phyloP scores from a whole-genome alignment of 805 yeast species.

The Yueomyces sinensis region DNA sequence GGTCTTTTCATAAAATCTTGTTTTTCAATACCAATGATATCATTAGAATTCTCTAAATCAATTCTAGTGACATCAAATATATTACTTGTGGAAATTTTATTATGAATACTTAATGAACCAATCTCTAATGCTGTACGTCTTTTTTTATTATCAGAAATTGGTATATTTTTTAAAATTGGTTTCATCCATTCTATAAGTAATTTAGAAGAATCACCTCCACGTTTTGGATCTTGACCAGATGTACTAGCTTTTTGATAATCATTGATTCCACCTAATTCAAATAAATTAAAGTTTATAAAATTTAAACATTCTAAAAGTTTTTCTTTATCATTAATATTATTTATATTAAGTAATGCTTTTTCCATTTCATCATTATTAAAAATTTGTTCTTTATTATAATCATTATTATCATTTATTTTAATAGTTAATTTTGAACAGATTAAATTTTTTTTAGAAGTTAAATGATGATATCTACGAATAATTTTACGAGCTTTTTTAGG shows the following conservation, averaged over 20 bases:
- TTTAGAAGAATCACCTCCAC: slow-evolving; percentile 92
- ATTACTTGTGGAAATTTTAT: slow-evolving; percentile 49
- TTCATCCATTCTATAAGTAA: slow-evolving; percentile 62
- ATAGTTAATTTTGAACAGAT: slow-evolving; percentile 25
- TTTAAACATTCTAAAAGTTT: slow-evolving; percentile 27
- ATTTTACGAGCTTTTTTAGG: slow-evolving; percentile 62
- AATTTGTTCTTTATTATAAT: slow-evolving; percentile 10
- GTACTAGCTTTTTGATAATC: slow-evolving; percentile 78
- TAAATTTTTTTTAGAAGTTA: slow-evolving; percentile 41
- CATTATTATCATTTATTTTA: slow-evolving; percentile 7
- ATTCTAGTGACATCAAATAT: slow-evolving; percentile 48
- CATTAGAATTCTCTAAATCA: slow-evolving; percentile 62
- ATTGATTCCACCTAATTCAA: slow-evolving; percentile 58
- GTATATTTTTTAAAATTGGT: background rate
- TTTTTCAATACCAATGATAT: slow-evolving; percentile 48
- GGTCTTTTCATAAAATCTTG: slow-evolving; percentile 81
- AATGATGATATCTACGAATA: slow-evolving; percentile 64
- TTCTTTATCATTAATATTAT: slow-evolving; percentile 7
- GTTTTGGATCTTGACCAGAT: slow-evolving; percentile 57
- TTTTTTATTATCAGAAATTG: background rate
- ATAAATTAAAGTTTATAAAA: slow-evolving; percentile 47
- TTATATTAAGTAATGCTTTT: slow-evolving; percentile 3
- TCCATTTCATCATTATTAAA: slow-evolving; percentile 7
- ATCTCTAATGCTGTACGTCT: slow-evolving; percentile 52
- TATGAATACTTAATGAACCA: slow-evolving; percentile 63